Conservation (phyloP, 768 basidiomycete genomes). For the Psilocybe cyanescens region DNA sequence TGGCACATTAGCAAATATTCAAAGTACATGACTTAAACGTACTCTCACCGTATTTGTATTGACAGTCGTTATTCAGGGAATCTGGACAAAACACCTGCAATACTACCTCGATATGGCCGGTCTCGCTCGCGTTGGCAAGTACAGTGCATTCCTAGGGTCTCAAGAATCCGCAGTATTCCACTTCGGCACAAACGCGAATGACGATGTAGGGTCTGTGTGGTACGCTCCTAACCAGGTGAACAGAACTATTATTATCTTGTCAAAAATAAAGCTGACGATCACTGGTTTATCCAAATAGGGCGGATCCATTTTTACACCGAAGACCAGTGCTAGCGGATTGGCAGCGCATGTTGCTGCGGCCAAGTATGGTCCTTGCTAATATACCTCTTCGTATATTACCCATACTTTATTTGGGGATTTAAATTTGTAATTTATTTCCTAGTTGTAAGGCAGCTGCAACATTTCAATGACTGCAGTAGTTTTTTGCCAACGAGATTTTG, state of each 20-base stretch:
- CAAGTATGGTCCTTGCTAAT: constrained; percentile 43
- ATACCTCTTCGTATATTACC: no score
- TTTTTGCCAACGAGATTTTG: no score
- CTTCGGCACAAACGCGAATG: constrained; percentile 40
- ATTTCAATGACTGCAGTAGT: no score
- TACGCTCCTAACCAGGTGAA: constrained; percentile 44
- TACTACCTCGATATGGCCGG: constrained; percentile 53
- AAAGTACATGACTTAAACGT: constrained; percentile 28
- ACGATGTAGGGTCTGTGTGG: constrained; percentile 52
- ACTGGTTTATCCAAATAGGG: constrained; percentile 26
- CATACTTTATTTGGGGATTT: no score
- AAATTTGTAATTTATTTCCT: no score
- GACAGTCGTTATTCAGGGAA: constrained; percentile 33
- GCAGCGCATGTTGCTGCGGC: constrained; percentile 46
- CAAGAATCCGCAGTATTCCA: constrained; percentile 48
- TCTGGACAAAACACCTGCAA: constrained; percentile 56
- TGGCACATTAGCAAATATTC: constrained; percentile 44
- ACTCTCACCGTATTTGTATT: no score
- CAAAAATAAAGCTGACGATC: neutral
- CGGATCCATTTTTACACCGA: constrained; percentile 48
- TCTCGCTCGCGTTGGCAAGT: constrained; percentile 44
- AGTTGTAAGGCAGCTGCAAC: no score
- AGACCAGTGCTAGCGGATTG: constrained; percentile 46
- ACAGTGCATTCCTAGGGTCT: constrained; percentile 40
- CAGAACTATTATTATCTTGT: neutral